Evolutionary conservation across 164 flowering plant genomes (phyloP).

Genomic region (Saururus chinensis): DNA sequence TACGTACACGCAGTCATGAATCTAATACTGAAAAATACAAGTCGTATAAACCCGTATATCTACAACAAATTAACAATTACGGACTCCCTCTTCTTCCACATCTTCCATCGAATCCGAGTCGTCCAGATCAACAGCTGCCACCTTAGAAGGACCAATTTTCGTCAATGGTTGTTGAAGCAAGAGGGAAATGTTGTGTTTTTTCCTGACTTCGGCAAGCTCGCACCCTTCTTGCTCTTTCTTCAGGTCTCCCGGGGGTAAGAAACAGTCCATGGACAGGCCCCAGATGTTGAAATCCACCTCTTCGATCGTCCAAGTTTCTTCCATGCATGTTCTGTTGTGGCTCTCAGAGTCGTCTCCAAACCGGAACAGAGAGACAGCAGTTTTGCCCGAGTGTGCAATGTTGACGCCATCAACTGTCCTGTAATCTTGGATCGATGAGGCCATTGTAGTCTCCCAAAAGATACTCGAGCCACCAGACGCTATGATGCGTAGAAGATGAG

Average conservation of each 20-base stretch:
- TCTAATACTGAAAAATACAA: too few species aligned
- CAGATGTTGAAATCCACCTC: constrained; percentile 81
- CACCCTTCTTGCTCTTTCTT: constrained; percentile 45
- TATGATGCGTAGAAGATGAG: constrained; percentile 69
- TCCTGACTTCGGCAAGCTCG: constrained; percentile 10
- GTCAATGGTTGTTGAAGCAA: constrained; percentile 18
- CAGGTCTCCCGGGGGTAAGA: constrained; percentile 83
- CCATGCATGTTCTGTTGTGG: constrained; percentile 72
- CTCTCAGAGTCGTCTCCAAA: constrained; percentile 53
- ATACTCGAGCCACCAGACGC: constrained; percentile 31
- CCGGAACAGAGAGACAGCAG: constrained; percentile 52
- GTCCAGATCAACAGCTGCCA: constrained; percentile 43
- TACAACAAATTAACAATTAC: neutral
- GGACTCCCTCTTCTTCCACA: constrained; percentile 7
- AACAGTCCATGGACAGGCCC: constrained; percentile 75
- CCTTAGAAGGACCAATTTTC: constrained; percentile 36
- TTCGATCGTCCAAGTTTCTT: constrained; percentile 77
- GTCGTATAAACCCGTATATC: too few species aligned
- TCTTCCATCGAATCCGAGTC: constrained; percentile 14
- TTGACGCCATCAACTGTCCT: constrained; percentile 61
- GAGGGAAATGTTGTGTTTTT: constrained; percentile 15
- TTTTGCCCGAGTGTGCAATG: constrained; percentile 70
- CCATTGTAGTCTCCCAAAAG: constrained; percentile 91
- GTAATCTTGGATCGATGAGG: constrained; percentile 61
- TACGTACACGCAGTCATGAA: too few species aligned